Evolutionary conservation across 768 basidiomycete species (phyloP), one percentile per base, ranked within the genome.

Genomic region (Mycena albidolilacea): DNA sequence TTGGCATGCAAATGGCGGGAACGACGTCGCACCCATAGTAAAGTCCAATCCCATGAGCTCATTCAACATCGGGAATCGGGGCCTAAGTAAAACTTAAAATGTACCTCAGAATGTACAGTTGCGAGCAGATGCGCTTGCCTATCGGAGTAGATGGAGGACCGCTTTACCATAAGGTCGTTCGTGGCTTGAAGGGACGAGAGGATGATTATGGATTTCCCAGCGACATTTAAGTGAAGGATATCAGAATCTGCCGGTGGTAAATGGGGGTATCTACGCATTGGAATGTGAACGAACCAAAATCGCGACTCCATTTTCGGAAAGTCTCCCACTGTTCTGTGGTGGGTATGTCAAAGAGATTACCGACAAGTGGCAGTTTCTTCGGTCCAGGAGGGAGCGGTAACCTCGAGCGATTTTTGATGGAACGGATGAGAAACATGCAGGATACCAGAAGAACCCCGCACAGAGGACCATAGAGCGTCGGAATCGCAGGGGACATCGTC

Each of bases 341-440:
- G 23, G 87, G 87, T 75, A 88, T 80, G 58, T 85, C 83, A 1
- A 85, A 77, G 19, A 87, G 74, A 71, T 88, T 89, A 0, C 86
- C 87, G 52, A 88, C 37, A 10, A 88, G 59, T 7, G 87, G 87
- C 15, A 85, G 76, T 39, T 82, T 82, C 82, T n/a, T n/a, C n/a
- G n/a, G n/a, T n/a, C n/a, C n/a, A n/a, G n/a, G n/a, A n/a, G n/a
- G n/a, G n/a, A n/a, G 77, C 43, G 79, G 79, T 21, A 83, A 67
- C 41, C 74, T 78, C 52, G 52, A 54, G 52, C 52, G 52, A 30
- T 54, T 54, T 2, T 17, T 5, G 11, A 54, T 54, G 15, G 23
- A 54, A 12, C 52, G 11, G n/a, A 54, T 17, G 52, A 54, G 52
- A 12, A 54, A 54, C 15, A 54, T 30, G 52, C 52, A 54, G 52